A percentile compares a stretch with the other conserved stretches of the same genome.
phyloP scores from a whole-genome alignment of 805 yeast species.

The Wickerhamomyces queroliae region DNA sequence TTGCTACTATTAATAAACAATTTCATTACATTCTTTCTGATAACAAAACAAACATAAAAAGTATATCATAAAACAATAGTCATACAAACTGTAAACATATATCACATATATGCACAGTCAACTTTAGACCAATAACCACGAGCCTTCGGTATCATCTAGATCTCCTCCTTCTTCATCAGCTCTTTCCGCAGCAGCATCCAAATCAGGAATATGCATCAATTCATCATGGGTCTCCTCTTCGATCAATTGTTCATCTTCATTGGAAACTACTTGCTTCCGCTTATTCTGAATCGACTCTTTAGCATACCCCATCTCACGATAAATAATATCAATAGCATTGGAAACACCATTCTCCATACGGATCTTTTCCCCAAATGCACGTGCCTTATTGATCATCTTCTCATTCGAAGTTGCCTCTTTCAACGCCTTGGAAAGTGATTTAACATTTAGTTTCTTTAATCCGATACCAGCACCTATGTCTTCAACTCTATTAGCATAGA shows the following conservation, averaged over 20 bases:
- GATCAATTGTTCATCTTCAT: constrained; percentile 11
- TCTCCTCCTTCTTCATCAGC: constrained; percentile 6
- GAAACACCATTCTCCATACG: constrained; percentile 75
- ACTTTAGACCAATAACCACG: constrained; percentile 16
- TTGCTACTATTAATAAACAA: no score
- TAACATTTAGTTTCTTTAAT: constrained; percentile 60
- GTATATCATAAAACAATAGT: not conserved
- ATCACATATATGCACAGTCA: not conserved
- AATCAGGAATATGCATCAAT: constrained; percentile 2
- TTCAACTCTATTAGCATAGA: constrained; percentile 81
- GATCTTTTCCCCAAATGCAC: constrained; percentile 54
- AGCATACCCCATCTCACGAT: constrained; percentile 75
- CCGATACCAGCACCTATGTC: constrained; percentile 83
- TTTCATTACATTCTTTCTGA: no score
- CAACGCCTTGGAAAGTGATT: constrained; percentile 61
- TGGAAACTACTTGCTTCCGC: constrained; percentile 19
- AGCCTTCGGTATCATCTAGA: constrained; percentile 7
- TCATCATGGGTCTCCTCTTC: constrained; percentile 6
- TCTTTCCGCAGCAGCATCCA: constrained; percentile 2
- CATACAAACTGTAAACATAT: not conserved
- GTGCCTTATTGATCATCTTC: constrained; percentile 65
- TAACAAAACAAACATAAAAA: not conserved
- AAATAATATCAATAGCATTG: constrained; percentile 72
- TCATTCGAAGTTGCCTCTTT: constrained; percentile 60
- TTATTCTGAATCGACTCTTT: constrained; percentile 46